Base-by-base conservation (phyloP, 805 yeast species). In the Candida multigemmis region DNA sequence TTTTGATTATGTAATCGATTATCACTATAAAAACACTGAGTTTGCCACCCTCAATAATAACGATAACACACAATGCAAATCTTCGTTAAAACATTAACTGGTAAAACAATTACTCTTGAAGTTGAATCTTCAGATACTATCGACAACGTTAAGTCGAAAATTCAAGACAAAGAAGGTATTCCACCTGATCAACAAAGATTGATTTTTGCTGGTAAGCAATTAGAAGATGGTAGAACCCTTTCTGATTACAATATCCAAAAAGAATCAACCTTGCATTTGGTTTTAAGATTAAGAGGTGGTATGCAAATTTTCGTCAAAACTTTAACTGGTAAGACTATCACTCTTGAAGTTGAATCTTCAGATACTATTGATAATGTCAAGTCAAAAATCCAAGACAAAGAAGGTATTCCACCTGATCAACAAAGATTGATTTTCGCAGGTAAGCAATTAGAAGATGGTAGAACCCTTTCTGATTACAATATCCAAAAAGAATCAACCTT, bases 181-280 rank as follows among this genome's bases (percentile, higher is more conserved):
- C 96, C 96, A 60, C 94, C 95, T 48, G 96, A 85, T 65, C 95
- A 86, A 65, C 96, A 87, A 70, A 79, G 96, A 70, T 76, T 86
- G 52, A 85, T 87, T 70, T 87, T 86, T 53, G 96, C 96, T 50
- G 96, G 96, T 75, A 86, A 85, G 74, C 95, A 84, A 69, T 77
- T 86, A 60, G 95, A 85, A 67, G 91, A 82, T 41, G 96, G 96
- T 46, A 83, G 96, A 74, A 87, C 96, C 40, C 69, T 87, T 41
- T 79, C 94, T 42, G 96, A 87, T 70, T 87, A 87, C 89, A 87
- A 87, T 81, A 87, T 87, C 64, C 95, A 86, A 71, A 87, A 87
- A 74, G 96, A 87, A 70, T 85, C 96, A 40, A 87, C 96, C 37
- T 66, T 87, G 31, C 96, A 89, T 67, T 77, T 89, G 71, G 97